Base-by-base conservation (phyloP, 805 yeast species). In the Candida quercuum region DNA sequence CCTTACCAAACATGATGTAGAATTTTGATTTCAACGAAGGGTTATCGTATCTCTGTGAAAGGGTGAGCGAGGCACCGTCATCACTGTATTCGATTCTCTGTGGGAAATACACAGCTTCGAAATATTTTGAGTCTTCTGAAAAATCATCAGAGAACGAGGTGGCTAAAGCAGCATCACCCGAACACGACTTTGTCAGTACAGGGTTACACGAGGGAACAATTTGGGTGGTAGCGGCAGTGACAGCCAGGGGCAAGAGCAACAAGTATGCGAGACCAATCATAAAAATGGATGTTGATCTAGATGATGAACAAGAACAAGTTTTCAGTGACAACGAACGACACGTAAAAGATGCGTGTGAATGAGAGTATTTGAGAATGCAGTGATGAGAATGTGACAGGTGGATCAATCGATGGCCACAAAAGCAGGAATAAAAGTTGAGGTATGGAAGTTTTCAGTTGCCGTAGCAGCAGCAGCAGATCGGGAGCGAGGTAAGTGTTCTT, bases 1-100 rank as follows among this genome's bases (percentile, higher is more conserved):
- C 75, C 46, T 78, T 78, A 41, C 97, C 97, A 59, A 80, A 89
- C 93, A 88, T 85, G 49, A 89, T 75, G 63, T 86, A 86, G 58
- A 83, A 86, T 45, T 81, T 72, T 5, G 95, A 86, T 47, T 69
- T 71, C 38, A 87, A 61, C 6, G 88, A 72, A 4, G 96, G 96
- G 54, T 85, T 83, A 56, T 86, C 93, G 41, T 67, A 79, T 48
- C 81, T 67, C 46, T 79, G 66, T 3, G 72, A 66, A 28, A 89
- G 57, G 2, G 81, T 72, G 48, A 89, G 59, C 28, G 62, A 53
- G 11, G 80, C 60, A n/a, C 97, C 97, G 20, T 73, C 72, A 7
- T 63, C 66, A 8, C 65, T 47, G 48, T 68, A 68, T 35, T 67
- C 71, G 4, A 74, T 57, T 41, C 72, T 54, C 20, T 64, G 57